A percentile compares a stretch with the other conserved stretches of the same genome.
Evolutionary conservation across 371 early-diverging fungal genomes (phyloP).

Genomic region (Sporodiniella umbellata): DNA sequence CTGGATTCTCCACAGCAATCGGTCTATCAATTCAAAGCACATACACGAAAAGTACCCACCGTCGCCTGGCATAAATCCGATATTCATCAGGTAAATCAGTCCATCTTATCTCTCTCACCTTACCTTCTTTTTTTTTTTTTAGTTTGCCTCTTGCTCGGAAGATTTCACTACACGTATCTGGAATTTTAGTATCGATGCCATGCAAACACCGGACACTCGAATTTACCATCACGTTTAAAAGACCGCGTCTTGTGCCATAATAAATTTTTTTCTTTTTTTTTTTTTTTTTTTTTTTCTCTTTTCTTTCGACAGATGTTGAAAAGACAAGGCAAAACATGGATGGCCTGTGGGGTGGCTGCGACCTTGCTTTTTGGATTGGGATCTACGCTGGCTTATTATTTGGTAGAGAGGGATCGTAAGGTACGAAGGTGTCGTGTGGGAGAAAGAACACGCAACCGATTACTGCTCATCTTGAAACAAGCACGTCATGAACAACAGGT

Average conservation of each 20-base stretch:
- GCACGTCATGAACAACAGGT: too few relatives aligned
- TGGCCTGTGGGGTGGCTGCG: background rate
- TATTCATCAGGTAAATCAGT: conserved; percentile 15
- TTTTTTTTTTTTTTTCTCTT: background rate
- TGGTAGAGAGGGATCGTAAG: background rate
- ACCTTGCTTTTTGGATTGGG: background rate
- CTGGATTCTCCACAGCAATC: conserved; percentile 16
- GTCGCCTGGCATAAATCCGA: conserved; percentile 30
- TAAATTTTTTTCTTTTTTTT: background rate
- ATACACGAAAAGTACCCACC: conserved; percentile 27
- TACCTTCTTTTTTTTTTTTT: background rate
- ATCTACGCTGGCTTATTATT: background rate
- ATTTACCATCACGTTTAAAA: too few relatives aligned
- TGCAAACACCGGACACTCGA: too few relatives aligned
- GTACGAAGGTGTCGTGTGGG: background rate
- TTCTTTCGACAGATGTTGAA: background rate
- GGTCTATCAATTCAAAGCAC: conserved; percentile 25
- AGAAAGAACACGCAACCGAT: too few relatives aligned
- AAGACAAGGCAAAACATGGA: background rate
- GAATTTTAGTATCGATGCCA: conserved; percentile 12
- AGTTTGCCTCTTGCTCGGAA: conserved; percentile 44
- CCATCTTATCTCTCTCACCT: background rate
- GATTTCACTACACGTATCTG: conserved; percentile 38
- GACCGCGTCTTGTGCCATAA: too few relatives aligned
- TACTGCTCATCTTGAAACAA: too few relatives aligned